Conservation (phyloP, 805 yeast genomes). For the Myxozyma mucilagina region DNA sequence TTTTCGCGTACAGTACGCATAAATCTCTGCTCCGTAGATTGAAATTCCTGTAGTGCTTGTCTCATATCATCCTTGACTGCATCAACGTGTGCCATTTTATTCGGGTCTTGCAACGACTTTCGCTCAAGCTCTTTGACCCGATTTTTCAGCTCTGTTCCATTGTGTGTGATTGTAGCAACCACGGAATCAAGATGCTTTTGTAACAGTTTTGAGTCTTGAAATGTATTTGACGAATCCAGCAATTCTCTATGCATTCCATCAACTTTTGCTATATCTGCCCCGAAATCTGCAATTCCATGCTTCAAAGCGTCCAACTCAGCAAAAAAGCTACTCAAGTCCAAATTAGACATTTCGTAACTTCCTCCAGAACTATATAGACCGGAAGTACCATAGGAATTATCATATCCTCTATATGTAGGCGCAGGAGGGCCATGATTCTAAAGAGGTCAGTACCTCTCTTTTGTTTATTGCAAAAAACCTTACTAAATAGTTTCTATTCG, state of each 20-base stretch:
- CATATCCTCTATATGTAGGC: constrained; percentile 8
- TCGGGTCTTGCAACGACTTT: constrained; percentile 6
- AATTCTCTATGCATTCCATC: constrained; percentile 9
- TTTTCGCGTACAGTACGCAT: background rate
- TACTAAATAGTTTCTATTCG: background rate
- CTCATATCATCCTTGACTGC: background rate
- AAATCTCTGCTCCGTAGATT: constrained; percentile 1
- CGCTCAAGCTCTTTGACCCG: constrained; percentile 1
- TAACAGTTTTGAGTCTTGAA: background rate
- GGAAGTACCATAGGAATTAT: background rate
- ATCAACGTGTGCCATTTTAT: constrained; percentile 2
- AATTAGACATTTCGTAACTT: constrained; percentile 11
- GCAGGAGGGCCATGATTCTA: background rate
- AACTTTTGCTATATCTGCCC: constrained; percentile 1
- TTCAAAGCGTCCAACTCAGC: constrained; percentile 11
- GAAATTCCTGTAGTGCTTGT: background rate
- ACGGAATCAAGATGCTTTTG: constrained; percentile 7
- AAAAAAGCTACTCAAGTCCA: constrained; percentile 5
- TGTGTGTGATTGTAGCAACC: background rate
- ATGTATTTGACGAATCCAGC: background rate
- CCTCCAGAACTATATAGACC: background rate
- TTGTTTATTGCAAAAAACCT: background rate
- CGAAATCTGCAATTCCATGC: background rate
- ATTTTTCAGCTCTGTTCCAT: constrained; percentile 4
- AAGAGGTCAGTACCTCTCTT: no score